Conservation (phyloP, 768 basidiomycete species). For the Tylopilus balloui region DNA sequence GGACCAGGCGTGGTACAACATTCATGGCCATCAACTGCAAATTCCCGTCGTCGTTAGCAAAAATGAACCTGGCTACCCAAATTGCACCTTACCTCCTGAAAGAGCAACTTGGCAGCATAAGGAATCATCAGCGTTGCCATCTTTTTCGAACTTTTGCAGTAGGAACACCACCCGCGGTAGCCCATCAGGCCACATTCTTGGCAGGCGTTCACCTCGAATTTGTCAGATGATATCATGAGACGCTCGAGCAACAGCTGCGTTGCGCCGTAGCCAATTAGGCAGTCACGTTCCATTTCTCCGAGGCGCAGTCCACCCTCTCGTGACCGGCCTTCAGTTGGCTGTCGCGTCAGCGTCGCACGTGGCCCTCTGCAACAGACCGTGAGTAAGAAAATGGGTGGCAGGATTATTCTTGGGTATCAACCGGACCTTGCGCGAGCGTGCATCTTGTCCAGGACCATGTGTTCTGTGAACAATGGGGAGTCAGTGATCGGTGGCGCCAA, state of each 20-base stretch:
- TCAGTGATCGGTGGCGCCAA: constrained; percentile 7
- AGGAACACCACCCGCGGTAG: constrained; percentile 94
- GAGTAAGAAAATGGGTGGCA: constrained; percentile 1
- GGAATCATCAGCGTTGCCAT: constrained; percentile 95
- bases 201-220: constrained; percentile 96
- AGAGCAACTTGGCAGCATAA: constrained; percentile 89
- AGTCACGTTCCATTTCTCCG: constrained; percentile 99
- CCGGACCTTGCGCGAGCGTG: constrained; percentile 90
- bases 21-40: constrained; percentile 94
- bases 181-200: constrained; percentile 93
- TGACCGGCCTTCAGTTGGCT: constrained; percentile 97
- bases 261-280: constrained; percentile 97
- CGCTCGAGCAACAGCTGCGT: constrained; percentile 94
- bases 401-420: constrained; percentile 9
- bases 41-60: background rate
- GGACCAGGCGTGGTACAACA: constrained; percentile 81
- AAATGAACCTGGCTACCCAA: background rate
- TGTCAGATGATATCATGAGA: constrained; percentile 98
- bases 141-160: constrained; percentile 95
- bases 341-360: constrained; percentile 91
- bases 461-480: constrained; percentile 47
- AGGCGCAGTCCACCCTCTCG: constrained; percentile 95
- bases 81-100: constrained; percentile 67
- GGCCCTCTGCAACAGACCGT: constrained; percentile 65
- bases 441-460: constrained; percentile 99